These are phyloP conservation scores for Keithomyces neogunnii DNA, from an alignment of 2,329 filamentous ascomycete genomes.

Conservation along the genomic window DNA sequence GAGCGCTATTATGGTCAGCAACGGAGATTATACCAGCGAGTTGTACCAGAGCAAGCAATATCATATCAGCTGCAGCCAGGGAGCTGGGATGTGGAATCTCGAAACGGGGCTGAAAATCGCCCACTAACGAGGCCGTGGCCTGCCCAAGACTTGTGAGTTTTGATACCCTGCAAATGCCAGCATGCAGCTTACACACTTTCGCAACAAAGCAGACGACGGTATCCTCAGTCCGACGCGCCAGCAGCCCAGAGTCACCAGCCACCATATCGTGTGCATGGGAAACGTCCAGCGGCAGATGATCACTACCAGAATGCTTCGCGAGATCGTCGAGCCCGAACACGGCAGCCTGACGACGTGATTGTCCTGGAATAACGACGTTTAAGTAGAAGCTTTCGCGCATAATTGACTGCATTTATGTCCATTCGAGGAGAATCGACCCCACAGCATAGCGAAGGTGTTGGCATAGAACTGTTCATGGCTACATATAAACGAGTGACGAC, in stretches of 20 bases:
- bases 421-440: not conserved
- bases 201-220: not conserved
- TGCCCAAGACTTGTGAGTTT: not conserved
- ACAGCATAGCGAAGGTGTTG: constrained; percentile 8
- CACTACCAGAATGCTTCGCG: constrained; percentile 2
- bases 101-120: not conserved
- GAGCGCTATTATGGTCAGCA: not conserved
- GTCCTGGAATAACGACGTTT: constrained; percentile 20
- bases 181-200: not conserved
- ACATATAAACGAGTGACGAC: not conserved
- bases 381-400: not conserved
- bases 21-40: not conserved
- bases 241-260: not conserved
- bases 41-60: not conserved
- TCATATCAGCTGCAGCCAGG: not conserved
- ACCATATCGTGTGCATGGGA: constrained; percentile 2
- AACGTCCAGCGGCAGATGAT: constrained; percentile 5
- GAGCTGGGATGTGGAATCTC: not conserved
- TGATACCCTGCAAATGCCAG: not conserved
- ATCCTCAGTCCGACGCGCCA: not conserved
- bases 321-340: constrained; percentile 9
- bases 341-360: constrained; percentile 19
- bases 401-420: not conserved
- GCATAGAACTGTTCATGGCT: constrained; percentile 4
- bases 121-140: not conserved